Percentiles rank a stretch among this genome's conserved stretches.
These are phyloP conservation scores for Linnemannia exigua DNA, from an alignment of 192 early-diverging fungal species.

Conservation along the genomic window DNA sequence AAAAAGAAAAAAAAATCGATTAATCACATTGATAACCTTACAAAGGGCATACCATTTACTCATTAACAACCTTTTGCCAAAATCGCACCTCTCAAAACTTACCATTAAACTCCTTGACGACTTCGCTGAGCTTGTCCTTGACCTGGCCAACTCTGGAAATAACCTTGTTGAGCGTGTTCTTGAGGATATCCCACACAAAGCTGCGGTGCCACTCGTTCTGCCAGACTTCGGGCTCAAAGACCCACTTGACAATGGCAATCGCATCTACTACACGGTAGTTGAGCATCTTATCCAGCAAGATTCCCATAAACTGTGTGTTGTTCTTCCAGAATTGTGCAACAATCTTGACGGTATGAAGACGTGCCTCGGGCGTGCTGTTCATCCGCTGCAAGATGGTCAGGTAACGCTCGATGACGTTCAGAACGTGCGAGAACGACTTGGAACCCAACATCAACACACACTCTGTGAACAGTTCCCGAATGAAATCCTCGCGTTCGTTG, in stretches of 20 bases:
- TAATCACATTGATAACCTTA: background rate
- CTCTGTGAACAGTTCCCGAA: constrained; percentile 83
- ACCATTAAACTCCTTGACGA: constrained; percentile 56
- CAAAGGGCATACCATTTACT: background rate
- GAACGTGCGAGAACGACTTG: constrained; percentile 94
- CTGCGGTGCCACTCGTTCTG: constrained; percentile 57
- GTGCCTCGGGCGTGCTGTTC: constrained; percentile 73
- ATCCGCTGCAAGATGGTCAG: constrained; percentile 71
- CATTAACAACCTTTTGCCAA: background rate
- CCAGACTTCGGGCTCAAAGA: constrained; percentile 72
- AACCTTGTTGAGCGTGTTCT: constrained; percentile 89
- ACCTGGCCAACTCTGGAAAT: constrained; percentile 84
- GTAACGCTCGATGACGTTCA: constrained; percentile 93
- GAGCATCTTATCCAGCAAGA: constrained; percentile 93
- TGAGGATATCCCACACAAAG: constrained; percentile 88
- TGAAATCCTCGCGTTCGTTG: constrained; percentile 66
- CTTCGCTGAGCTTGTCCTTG: constrained; percentile 63
- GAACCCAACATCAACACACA: constrained; percentile 89
- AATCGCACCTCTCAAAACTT: constrained; percentile 20
- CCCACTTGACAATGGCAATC: constrained; percentile 82
- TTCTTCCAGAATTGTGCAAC: constrained; percentile 89
- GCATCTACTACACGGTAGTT: constrained; percentile 96
- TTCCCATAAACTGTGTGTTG: constrained; percentile 93
- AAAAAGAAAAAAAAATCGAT: background rate
- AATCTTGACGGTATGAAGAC: constrained; percentile 81